Base-by-base conservation (phyloP, 78 protist genomes). In the Dictyostelium intermedium region DNA sequence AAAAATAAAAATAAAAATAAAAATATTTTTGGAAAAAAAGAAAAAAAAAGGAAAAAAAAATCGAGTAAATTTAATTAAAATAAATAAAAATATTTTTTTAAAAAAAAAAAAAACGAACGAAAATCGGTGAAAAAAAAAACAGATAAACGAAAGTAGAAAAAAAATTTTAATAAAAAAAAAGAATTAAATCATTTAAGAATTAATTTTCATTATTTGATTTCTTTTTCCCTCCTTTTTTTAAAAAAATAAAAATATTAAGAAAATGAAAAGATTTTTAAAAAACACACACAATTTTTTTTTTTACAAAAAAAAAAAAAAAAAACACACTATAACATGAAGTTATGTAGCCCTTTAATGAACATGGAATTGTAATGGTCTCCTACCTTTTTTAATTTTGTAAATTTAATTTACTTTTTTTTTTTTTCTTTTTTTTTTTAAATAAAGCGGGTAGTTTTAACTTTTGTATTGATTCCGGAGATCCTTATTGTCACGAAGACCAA, bases 281-380 rank as follows among this genome's bases (percentile, higher is more conserved):
- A 47, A 47, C 56, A 47, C 56, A 47, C 56, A 7, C 0, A 11
- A 0, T 47, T 47, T 47, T 47, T 47, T 47, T 47, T 47, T 47
- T 47, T 10, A 41, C 5, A 41, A 41, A 11, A 45, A 45, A 50
- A 50, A 50, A 50, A 50, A 50, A 50, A 13, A 50, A 13, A 50
- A 11, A 50, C 61, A 50, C 61, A 50, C 18, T 5, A 50, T 18
- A 50, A 50, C 61, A 16, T 50, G 43, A 50, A 50, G 4, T 39
- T 39, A 39, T 39, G 43, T 39, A 39, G 43, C 61, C 61, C 61
- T 50, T 50, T 50, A 50, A 50, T 50, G 61, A 50, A 50, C 32
- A 63, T 63, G 73, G 73, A 63, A 63, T 63, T 63, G 32, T 50
- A 25, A 25, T 63, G 73, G 73, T 63, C 73, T 63, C 73, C 73